A percentile compares a stretch with the other conserved stretches of the same genome.
Conservation (phyloP, 345 rosid genomes). For the Arabis hirsuta region DNA sequence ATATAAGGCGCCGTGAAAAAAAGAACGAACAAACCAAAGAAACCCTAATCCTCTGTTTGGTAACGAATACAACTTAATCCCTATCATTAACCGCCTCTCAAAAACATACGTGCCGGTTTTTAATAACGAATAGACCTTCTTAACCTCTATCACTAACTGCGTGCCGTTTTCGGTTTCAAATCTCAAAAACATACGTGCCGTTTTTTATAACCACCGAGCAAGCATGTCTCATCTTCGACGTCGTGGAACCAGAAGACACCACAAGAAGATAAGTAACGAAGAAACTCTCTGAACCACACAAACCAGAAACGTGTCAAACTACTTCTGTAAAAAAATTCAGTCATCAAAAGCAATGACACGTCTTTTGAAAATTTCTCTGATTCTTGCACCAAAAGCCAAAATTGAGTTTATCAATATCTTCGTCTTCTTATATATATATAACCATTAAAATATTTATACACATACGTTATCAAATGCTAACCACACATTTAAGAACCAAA, state of each 20-base stretch:
- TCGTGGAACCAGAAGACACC: conserved; percentile 41
- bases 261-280: conserved; percentile 13
- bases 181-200: conserved; percentile 19
- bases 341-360: not conserved
- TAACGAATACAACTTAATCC: not conserved
- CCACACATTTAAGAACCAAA: conserved; percentile 32
- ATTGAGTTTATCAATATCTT: conserved; percentile 8
- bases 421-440: conserved; percentile 22
- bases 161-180: not conserved
- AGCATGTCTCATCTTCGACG: not conserved
- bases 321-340: not conserved
- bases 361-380: not conserved
- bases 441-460: not conserved
- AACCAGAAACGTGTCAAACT: conserved; percentile 35
- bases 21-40: not conserved
- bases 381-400: conserved; percentile 20
- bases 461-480: conserved; percentile 19
- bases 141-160: not conserved
- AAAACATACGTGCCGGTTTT: conserved; percentile 31
- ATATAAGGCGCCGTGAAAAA: not conserved
- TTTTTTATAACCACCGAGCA: conserved; percentile 8
- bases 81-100: accelerated
- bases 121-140: not conserved
- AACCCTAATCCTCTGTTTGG: conserved; percentile 40
- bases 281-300: conserved; percentile 22